Percentiles rank a stretch among this genome's conserved stretches.
These are phyloP conservation scores for Scopulariopsis brevicaulis DNA, from an alignment of 2,329 filamentous ascomycete genomes.

Conservation along the genomic window DNA sequence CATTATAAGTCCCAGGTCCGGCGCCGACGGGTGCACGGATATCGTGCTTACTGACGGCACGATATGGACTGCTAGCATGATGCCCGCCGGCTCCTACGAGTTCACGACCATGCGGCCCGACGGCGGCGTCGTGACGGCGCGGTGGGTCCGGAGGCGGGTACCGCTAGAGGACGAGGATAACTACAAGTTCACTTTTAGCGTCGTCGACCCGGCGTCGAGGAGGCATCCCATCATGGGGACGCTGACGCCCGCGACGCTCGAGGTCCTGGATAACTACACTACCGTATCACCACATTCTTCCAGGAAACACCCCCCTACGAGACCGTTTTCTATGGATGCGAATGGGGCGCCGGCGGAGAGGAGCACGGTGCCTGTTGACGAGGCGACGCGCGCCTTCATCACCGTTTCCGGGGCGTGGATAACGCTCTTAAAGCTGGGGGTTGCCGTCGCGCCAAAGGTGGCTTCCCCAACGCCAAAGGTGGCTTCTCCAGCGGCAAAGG, in stretches of 20 bases:
- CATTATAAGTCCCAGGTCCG: conserved; percentile 51
- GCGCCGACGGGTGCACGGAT: conserved; percentile 42
- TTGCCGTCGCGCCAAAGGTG: conserved; percentile 2
- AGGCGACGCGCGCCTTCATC: conserved; percentile 11
- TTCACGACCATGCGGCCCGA: conserved; percentile 40
- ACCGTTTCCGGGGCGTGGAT: conserved; percentile 14
- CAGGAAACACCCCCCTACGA: background rate
- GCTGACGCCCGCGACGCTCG: conserved; percentile 50
- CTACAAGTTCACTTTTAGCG: conserved; percentile 62
- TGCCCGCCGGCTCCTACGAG: conserved; percentile 50
- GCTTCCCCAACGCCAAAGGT: background rate
- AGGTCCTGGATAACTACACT: conserved; percentile 45
- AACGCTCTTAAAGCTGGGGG: conserved; percentile 12
- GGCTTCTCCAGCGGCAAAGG: background rate
- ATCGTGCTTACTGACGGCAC: conserved; percentile 55
- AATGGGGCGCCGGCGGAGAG: conserved; percentile 1
- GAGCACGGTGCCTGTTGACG: conserved; percentile 11
- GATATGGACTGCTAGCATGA: conserved; percentile 42
- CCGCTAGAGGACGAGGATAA: conserved; percentile 19
- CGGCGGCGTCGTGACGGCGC: conserved; percentile 47
- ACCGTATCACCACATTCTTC: conserved; percentile 1
- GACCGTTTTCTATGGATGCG: conserved; percentile 1
- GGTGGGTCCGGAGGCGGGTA: conserved; percentile 51
- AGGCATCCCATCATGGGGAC: conserved; percentile 66
- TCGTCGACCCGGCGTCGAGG: conserved; percentile 56